phyloP scores from a whole-genome alignment of 2,329 filamentous ascomycete genomes.

The Fusarium sp. region DNA sequence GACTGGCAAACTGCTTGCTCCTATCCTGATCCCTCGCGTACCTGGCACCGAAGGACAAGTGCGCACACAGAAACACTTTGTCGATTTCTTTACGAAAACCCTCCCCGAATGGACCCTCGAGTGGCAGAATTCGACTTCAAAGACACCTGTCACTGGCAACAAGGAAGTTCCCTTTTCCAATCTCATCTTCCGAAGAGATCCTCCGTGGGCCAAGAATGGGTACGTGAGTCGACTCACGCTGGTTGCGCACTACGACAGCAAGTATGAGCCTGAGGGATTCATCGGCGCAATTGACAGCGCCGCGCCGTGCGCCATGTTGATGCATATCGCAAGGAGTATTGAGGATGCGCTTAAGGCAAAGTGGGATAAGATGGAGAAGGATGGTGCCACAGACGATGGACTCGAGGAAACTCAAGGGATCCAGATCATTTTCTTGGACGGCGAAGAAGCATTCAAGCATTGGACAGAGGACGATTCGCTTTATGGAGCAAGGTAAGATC shows the following conservation, averaged over 20 bases:
- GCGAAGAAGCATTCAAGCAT: slow-evolving; percentile 87
- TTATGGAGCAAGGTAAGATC: slow-evolving; percentile 83
- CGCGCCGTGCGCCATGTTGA: slow-evolving; percentile 91
- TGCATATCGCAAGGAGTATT: slow-evolving; percentile 85
- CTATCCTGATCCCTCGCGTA: slow-evolving; percentile 88
- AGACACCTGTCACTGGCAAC: slow-evolving; percentile 80
- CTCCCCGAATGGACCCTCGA: slow-evolving; percentile 84
- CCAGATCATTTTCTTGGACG: slow-evolving; percentile 91
- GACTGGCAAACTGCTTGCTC: slow-evolving; percentile 80
- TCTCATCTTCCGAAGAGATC: slow-evolving; percentile 87
- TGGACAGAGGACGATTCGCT: slow-evolving; percentile 88
- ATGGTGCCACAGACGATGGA: slow-evolving; percentile 63
- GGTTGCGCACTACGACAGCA: slow-evolving; percentile 94
- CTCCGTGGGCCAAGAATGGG: slow-evolving; percentile 80
- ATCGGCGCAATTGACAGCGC: slow-evolving; percentile 95
- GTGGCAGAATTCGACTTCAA: slow-evolving; percentile 91
- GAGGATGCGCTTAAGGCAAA: slow-evolving; percentile 84
- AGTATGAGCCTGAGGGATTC: slow-evolving; percentile 84
- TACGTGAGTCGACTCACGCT: slow-evolving; percentile 86
- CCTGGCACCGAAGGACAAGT: slow-evolving; percentile 84
- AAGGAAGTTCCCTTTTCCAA: slow-evolving; percentile 85
- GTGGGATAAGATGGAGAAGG: slow-evolving; percentile 79
- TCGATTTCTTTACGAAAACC: slow-evolving; percentile 79
- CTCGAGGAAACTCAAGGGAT: slow-evolving; percentile 84
- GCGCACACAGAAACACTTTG: slow-evolving; percentile 83